These are phyloP conservation scores for Meyerozyma guilliermondii DNA, from an alignment of 1,139 yeast species.

Conservation along the genomic window DNA sequence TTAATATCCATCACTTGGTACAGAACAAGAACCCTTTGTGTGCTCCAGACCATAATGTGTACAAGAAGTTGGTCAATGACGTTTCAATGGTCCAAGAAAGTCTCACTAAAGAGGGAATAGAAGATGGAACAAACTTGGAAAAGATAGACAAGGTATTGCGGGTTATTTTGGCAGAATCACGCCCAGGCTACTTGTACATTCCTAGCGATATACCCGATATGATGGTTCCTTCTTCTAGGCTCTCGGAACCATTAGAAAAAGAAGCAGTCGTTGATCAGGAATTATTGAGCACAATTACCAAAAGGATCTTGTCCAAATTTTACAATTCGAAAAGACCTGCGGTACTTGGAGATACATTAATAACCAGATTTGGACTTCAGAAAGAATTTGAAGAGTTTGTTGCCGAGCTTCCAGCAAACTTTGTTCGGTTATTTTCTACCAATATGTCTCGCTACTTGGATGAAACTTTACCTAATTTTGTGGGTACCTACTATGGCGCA, in stretches of 20 bases:
- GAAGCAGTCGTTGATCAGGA: conserved; percentile 18
- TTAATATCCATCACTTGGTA: conserved; percentile 64
- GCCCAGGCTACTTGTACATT: conserved; percentile 76
- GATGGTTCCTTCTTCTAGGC: conserved; percentile 36
- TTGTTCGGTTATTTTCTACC: conserved; percentile 26
- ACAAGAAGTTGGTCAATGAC: conserved; percentile 55
- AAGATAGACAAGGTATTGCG: conserved; percentile 59
- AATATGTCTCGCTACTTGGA: conserved; percentile 54
- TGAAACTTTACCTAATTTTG: conserved; percentile 52
- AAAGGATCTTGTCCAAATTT: conserved; percentile 43
- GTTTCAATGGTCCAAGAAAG: conserved; percentile 58
- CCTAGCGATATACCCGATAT: conserved; percentile 65
- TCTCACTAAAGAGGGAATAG: conserved; percentile 43
- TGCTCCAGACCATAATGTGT: conserved; percentile 55
- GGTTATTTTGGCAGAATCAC: conserved; percentile 49
- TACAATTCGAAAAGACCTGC: conserved; percentile 52
- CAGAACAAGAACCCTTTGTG: conserved; percentile 47
- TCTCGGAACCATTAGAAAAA: conserved; percentile 19
- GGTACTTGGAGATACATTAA: conserved; percentile 60
- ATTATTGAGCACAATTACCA: conserved; percentile 35
- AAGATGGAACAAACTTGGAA: conserved; percentile 37
- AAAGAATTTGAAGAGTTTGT: conserved; percentile 42
- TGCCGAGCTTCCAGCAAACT: conserved; percentile 22
- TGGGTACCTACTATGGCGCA: conserved; percentile 62
- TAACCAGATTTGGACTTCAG: conserved; percentile 49